phyloP scores from a whole-genome alignment of 768 basidiomycete genomes.

The Jaapia argillacea region DNA sequence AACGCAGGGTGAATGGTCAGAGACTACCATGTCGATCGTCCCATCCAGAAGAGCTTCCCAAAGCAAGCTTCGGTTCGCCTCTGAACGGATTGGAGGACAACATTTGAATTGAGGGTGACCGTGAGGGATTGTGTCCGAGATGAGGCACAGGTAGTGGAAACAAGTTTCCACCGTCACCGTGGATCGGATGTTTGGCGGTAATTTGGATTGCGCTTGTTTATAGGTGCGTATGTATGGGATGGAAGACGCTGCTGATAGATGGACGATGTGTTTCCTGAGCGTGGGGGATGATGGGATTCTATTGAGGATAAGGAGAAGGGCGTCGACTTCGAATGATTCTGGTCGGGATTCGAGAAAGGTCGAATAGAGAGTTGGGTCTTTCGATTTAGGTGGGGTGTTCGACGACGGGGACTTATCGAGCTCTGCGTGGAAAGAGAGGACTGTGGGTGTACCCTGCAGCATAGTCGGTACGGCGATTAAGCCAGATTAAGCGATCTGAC shows the following conservation, averaged over 20 bases:
- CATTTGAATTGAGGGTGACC: constrained; percentile 89
- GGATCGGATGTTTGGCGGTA: too few species aligned
- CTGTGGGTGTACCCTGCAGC: constrained; percentile 57
- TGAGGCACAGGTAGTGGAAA: constrained; percentile 89
- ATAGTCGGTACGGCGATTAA: not conserved
- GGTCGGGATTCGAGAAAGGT: constrained; percentile 88
- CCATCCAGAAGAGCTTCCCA: constrained; percentile 81
- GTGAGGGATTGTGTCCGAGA: constrained; percentile 60
- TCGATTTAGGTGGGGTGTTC: constrained; percentile 12
- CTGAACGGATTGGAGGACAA: constrained; percentile 84
- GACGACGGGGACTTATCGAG: constrained; percentile 35
- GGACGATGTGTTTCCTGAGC: constrained; percentile 88
- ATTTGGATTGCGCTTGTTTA: constrained; percentile 45
- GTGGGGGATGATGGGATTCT: constrained; percentile 53
- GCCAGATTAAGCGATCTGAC: constrained; percentile 25
- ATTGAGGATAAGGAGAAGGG: constrained; percentile 66
- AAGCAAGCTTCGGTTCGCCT: constrained; percentile 59
- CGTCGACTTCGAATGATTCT: constrained; percentile 65
- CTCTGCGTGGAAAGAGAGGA: constrained; percentile 91
- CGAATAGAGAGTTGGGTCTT: constrained; percentile 49
- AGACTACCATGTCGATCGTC: constrained; percentile 86
- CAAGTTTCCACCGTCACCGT: constrained; percentile 98
- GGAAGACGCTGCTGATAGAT: constrained; percentile 81
- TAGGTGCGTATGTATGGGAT: constrained; percentile 71
- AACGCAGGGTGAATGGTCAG: constrained; percentile 92